Evolutionary conservation across 805 yeast genomes (phyloP).

Genomic region (Candida pseudofarinosa): DNA sequence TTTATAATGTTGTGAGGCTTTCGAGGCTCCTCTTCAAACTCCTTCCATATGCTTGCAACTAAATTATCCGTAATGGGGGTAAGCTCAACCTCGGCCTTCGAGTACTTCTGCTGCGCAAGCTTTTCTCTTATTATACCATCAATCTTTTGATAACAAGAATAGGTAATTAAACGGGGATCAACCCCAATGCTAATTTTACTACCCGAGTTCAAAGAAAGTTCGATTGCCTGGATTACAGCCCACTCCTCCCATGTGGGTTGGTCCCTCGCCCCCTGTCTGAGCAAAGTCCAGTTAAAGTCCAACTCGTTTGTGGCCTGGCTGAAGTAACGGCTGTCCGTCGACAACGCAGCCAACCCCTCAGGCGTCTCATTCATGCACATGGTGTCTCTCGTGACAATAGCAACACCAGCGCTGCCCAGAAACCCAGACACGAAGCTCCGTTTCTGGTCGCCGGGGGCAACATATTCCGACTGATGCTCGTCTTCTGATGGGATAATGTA

Average conservation of each 20-base stretch:
- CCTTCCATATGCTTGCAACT: constrained; percentile 70
- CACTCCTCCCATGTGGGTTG: constrained; percentile 58
- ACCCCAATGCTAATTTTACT: constrained; percentile 35
- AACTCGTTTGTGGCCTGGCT: constrained; percentile 55
- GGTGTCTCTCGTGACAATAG: constrained; percentile 52
- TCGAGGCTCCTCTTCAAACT: constrained; percentile 60
- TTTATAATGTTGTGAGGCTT: constrained; percentile 47
- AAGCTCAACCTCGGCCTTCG: constrained; percentile 36
- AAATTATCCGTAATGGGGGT: constrained; percentile 56
- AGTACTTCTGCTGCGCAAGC: constrained; percentile 11
- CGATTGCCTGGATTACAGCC: constrained; percentile 48
- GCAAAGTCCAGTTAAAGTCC: constrained; percentile 56
- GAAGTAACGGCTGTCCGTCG: constrained; percentile 61
- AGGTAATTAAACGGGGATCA: constrained; percentile 49
- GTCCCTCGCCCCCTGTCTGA: constrained; percentile 48
- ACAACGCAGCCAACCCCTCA: constrained; percentile 52
- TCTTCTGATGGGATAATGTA: constrained; percentile 61
- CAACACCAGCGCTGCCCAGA: constrained; percentile 60
- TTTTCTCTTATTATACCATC: constrained; percentile 26
- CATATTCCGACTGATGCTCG: constrained; percentile 62
- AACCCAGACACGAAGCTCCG: constrained; percentile 57
- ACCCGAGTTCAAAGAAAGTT: constrained; percentile 46
- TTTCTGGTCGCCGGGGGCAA: constrained; percentile 50
- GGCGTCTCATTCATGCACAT: constrained; percentile 47
- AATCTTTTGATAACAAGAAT: constrained; percentile 27